Percentiles rank a stretch among this genome's conserved stretches.
Conservation (phyloP, 768 basidiomycete genomes). For the Asterophora lycoperdoides region DNA sequence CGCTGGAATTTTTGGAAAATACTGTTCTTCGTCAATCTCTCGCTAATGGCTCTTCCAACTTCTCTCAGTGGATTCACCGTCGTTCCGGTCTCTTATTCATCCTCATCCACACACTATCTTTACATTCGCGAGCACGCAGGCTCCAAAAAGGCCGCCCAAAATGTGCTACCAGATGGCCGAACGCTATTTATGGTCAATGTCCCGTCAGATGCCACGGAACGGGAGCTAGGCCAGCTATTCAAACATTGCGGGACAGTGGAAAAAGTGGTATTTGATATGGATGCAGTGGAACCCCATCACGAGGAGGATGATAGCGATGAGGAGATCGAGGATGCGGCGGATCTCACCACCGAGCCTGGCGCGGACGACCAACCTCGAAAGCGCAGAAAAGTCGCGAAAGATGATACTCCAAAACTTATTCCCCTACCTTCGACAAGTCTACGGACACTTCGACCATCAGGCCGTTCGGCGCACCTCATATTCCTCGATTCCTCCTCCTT, state of each 20-base stretch:
- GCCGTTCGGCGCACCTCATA: constrained; percentile 66
- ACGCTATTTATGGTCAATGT: constrained; percentile 89
- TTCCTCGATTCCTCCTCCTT: constrained; percentile 70
- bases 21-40: background rate
- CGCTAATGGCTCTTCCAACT: constrained; percentile 24
- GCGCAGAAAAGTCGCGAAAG: constrained; percentile 36
- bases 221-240: constrained; percentile 77
- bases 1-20: background rate
- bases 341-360: constrained; percentile 23
- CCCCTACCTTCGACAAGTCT: constrained; percentile 53
- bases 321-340: constrained; percentile 35
- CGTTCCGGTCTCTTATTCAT: constrained; percentile 40
- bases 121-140: constrained; percentile 67
- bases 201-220: constrained; percentile 82
- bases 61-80: constrained; percentile 46
- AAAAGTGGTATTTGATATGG: constrained; percentile 59
- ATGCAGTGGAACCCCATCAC: constrained; percentile 38
- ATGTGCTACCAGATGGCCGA: constrained; percentile 45
- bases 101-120: constrained; percentile 59
- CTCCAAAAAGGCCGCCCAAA: constrained; percentile 35
- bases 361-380: constrained; percentile 35
- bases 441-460: constrained; percentile 59
- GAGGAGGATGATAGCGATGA: constrained; percentile 40
- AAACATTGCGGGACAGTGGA: constrained; percentile 75
- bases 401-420: constrained; percentile 46